phyloP scores from a whole-genome alignment of 1,139 yeast genomes.

The Geotrichum australiense region DNA sequence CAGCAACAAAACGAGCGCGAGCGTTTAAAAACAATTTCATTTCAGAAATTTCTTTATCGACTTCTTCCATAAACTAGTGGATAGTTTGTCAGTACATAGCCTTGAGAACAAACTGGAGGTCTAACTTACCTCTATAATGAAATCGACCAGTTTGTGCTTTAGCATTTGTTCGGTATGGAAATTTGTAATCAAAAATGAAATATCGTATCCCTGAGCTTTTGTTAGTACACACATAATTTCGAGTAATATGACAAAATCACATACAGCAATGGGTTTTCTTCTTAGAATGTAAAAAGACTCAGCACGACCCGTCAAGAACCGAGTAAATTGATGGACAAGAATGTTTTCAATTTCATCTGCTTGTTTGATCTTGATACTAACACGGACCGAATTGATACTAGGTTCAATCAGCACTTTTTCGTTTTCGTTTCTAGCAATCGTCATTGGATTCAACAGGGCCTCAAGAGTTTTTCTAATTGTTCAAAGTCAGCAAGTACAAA shows the following conservation, averaged over 20 bases:
- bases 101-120: background rate
- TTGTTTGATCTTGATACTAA: constrained; percentile 88
- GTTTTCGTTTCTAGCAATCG: constrained; percentile 86
- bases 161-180: constrained; percentile 94
- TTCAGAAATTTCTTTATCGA: constrained; percentile 96
- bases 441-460: constrained; percentile 80
- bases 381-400: constrained; percentile 77
- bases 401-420: constrained; percentile 92
- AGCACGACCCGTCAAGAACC: constrained; percentile 92
- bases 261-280: constrained; percentile 67
- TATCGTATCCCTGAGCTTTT: constrained; percentile 62
- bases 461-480: constrained; percentile 56
- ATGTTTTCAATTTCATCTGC: constrained; percentile 96
- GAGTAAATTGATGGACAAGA: constrained; percentile 85
- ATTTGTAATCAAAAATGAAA: constrained; percentile 87
- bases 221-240: too few relatives aligned
- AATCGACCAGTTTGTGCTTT: constrained; percentile 91
- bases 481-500: background rate
- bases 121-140: constrained; percentile 59
- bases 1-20: constrained; percentile 96
- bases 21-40: constrained; percentile 96
- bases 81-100: constrained; percentile 14
- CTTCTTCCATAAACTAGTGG: constrained; percentile 83
- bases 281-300: constrained; percentile 88
- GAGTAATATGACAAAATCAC: too few relatives aligned